These are phyloP conservation scores for Phalaenopsis equestris DNA, from an alignment of 106 monocot species.

Conservation along the genomic window DNA sequence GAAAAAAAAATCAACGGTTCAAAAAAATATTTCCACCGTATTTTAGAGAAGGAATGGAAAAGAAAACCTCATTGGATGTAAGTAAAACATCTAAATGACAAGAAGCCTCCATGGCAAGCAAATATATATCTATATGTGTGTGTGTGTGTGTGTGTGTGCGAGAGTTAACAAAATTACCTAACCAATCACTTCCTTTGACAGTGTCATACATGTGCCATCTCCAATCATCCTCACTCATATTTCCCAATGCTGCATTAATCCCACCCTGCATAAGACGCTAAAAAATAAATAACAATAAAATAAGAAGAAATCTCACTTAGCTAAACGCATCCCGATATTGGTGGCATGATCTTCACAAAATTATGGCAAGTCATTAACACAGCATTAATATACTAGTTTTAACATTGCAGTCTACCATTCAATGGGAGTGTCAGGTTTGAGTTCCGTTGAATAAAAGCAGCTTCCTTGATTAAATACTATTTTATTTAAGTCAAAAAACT, in stretches of 20 bases:
- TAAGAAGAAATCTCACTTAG: too few species aligned
- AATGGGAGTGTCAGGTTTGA: too few species aligned
- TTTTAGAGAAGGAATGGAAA: not conserved
- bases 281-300: not conserved
- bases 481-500: too few species aligned
- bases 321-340: too few species aligned
- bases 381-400: too few species aligned
- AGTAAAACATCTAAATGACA: not conserved
- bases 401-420: too few species aligned
- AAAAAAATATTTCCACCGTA: not conserved
- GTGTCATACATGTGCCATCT: conserved; percentile 99
- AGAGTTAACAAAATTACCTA: conserved; percentile 39
- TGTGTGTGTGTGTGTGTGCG: too few species aligned
- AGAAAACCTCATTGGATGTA: not conserved
- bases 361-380: too few species aligned
- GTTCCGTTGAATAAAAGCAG: too few species aligned
- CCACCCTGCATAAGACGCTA: conserved; percentile 62
- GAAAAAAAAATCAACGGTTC: not conserved
- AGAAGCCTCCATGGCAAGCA: not conserved
- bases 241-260: conserved; percentile 96
- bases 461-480: too few species aligned
- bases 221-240: conserved; percentile 99
- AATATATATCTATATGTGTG: not conserved
- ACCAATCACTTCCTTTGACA: conserved; percentile 98
- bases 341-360: too few species aligned